Evolutionary conservation across 1,284 basidiomycete genomes (phyloP).

Genomic region (Ustilago curta): DNA sequence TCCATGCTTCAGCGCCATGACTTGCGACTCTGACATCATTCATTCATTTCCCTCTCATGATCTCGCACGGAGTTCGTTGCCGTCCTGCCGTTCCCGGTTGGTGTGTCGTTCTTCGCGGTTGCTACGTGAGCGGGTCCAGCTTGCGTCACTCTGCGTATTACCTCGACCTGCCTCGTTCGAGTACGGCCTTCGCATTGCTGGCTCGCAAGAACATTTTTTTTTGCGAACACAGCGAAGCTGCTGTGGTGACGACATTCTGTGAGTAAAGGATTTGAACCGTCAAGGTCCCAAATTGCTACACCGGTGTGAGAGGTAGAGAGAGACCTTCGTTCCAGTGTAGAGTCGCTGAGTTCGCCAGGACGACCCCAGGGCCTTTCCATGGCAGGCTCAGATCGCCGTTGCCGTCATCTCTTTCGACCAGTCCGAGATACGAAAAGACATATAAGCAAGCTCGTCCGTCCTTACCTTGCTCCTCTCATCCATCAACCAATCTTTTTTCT

Average conservation of each 20-base stretch:
- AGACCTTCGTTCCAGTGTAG: too few relatives aligned
- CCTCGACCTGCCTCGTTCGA: not conserved
- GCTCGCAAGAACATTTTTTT: not conserved
- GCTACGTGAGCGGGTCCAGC: not conserved
- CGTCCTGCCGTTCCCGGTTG: not conserved
- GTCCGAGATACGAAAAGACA: slow-evolving; percentile 12
- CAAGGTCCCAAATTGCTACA: too few relatives aligned
- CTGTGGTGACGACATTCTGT: not conserved
- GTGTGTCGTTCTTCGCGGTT: not conserved
- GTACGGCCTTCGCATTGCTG: not conserved
- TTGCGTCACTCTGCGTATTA: slow-evolving; percentile 1
- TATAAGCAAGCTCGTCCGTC: slow-evolving; percentile 12
- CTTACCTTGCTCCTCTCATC: not conserved
- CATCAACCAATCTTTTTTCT: slow-evolving; percentile 6
- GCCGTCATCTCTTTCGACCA: not conserved
- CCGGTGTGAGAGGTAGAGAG: too few relatives aligned
- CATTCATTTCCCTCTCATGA: not conserved
- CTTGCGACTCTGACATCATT: slow-evolving; percentile 10
- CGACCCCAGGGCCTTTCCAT: too few relatives aligned
- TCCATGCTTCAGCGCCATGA: not conserved
- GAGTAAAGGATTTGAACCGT: too few relatives aligned
- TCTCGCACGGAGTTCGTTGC: not conserved
- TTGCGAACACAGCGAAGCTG: not conserved
- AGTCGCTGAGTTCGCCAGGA: too few relatives aligned
- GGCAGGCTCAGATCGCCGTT: too few relatives aligned